These are phyloP conservation scores for Knoxia roxburghii DNA, from an alignment of 257 asterid genomes.

Conservation along the genomic window DNA sequence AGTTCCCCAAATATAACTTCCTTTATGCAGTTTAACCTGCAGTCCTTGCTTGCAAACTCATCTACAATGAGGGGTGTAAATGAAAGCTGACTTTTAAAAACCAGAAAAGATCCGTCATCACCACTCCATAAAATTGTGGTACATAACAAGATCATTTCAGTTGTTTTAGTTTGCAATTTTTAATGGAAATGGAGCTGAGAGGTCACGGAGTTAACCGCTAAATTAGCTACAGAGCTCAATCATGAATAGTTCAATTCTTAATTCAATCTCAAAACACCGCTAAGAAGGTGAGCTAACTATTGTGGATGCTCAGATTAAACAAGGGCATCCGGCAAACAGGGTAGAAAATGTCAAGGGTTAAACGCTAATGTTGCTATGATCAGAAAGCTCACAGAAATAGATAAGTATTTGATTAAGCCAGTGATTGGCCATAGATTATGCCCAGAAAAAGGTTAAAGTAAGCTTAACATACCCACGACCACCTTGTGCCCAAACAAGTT, in stretches of 20 bases:
- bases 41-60: not conserved
- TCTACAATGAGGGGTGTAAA: not conserved
- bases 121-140: not conserved
- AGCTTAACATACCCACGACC: conserved; percentile 68
- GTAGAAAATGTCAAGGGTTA: not conserved
- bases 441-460: not conserved
- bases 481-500: conserved; percentile 74
- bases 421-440: not conserved
- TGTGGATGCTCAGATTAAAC: not conserved
- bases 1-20: not conserved
- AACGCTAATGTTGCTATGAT: not conserved
- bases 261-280: not conserved
- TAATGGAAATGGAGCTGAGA: not conserved
- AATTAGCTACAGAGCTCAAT: not conserved
- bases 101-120: not conserved
- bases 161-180: not conserved
- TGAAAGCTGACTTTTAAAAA: not conserved
- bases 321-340: not conserved
- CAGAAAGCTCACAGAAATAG: not conserved
- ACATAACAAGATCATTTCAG: not conserved
- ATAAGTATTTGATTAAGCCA: not conserved
- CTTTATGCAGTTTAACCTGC: not conserved
- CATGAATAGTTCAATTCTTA: not conserved
- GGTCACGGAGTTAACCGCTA: not conserved
- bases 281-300: conserved; percentile 1